Evolutionary conservation across 441 rosid genomes (phyloP).

Genomic region (Erysimum pusillum): DNA sequence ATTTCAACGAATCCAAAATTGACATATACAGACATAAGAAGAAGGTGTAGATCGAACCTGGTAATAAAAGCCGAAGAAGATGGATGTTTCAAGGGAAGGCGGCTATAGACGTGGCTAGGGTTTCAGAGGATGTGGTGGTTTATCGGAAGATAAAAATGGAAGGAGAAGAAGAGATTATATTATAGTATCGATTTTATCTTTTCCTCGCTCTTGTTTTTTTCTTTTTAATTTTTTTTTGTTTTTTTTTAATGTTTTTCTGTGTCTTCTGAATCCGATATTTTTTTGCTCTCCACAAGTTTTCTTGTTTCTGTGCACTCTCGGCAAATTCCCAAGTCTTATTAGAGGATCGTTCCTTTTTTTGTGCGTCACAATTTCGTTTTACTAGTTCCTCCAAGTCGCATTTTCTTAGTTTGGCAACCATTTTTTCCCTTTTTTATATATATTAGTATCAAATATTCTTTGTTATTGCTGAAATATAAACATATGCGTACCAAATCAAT

Average conservation of each 20-base stretch:
- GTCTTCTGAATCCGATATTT: slow-evolving; percentile 38
- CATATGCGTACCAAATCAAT: neutral
- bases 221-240: neutral
- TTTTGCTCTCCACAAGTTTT: slow-evolving; percentile 21
- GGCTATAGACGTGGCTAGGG: slow-evolving; percentile 38
- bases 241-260: slow-evolving; percentile 2
- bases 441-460: too few relatives aligned
- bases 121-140: slow-evolving; percentile 39
- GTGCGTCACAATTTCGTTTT: slow-evolving; percentile 7
- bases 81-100: neutral
- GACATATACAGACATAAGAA: neutral
- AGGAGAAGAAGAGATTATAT: slow-evolving; percentile 32
- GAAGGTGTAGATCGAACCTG: slow-evolving; percentile 39
- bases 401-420: slow-evolving; percentile 5
- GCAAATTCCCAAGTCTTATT: slow-evolving; percentile 7
- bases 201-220: neutral
- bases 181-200: slow-evolving; percentile 16
- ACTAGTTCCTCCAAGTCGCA: neutral
- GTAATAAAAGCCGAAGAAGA: neutral
- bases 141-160: neutral
- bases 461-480: neutral
- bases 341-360: slow-evolving; percentile 2
- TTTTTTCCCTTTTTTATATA: neutral
- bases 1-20: neutral
- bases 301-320: slow-evolving; percentile 11